Percentiles rank a stretch among this genome's conserved stretches.
These are phyloP conservation scores for Leishmania amazonensis DNA, from an alignment of 208 protist genomes.

Conservation along the genomic window DNA sequence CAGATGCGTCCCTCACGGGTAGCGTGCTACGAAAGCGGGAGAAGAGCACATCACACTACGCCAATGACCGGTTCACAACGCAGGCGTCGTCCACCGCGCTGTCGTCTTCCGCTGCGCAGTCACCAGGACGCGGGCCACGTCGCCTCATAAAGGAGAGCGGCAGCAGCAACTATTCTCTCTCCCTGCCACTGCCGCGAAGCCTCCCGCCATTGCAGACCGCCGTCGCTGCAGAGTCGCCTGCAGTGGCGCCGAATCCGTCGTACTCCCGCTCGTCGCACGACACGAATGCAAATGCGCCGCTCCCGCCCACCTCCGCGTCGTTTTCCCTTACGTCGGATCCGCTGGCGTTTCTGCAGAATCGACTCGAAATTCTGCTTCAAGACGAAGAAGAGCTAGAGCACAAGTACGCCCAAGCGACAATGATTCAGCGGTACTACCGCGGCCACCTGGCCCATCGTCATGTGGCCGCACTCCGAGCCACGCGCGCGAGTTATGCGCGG, in stretches of 20 bases:
- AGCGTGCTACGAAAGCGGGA: conserved; percentile 1
- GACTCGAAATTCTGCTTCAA: conserved; percentile 74
- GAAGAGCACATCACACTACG: neutral
- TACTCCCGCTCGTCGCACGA: conserved; percentile 1
- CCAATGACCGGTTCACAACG: neutral
- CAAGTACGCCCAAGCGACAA: conserved; percentile 59
- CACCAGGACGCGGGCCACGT: neutral
- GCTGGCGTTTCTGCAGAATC: conserved; percentile 58
- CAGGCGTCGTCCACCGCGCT: neutral
- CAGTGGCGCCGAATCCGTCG: neutral
- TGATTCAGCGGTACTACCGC: conserved; percentile 74
- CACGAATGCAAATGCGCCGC: neutral
- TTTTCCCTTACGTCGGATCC: conserved; percentile 35
- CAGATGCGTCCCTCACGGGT: neutral
- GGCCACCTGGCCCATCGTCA: conserved; percentile 48
- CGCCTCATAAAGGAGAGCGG: neutral
- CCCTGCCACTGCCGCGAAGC: conserved; percentile 17
- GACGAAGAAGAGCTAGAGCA: conserved; percentile 81
- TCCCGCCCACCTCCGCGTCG: neutral
- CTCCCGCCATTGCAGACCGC: conserved; percentile 27
- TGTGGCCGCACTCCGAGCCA: conserved; percentile 26
- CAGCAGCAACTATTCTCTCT: neutral
- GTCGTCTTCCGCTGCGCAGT: neutral
- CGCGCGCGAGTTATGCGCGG: conserved; percentile 21
- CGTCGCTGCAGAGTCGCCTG: neutral